A percentile compares a stretch with the other conserved stretches of the same genome.
Evolutionary conservation across 345 rosid species (phyloP).

Genomic region (Abelmoschus esculentus): DNA sequence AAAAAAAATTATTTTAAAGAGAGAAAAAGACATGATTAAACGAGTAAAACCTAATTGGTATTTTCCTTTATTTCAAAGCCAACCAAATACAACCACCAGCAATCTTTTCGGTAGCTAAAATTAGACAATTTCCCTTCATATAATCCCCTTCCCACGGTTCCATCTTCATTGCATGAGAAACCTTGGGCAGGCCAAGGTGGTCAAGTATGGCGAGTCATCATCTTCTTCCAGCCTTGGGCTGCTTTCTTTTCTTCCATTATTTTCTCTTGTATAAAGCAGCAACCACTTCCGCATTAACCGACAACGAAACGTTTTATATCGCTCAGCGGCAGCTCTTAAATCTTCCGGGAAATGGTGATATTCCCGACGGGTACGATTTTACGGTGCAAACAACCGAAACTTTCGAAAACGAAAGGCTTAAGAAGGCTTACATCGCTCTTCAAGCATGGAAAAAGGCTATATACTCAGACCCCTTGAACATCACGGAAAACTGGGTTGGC

Average conservation of each 20-base stretch:
- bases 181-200: slow-evolving; percentile 73
- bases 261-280: slow-evolving; percentile 21
- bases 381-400: slow-evolving; percentile 27
- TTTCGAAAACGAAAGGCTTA: slow-evolving; percentile 50
- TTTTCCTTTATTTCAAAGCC: too few relatives aligned
- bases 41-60: too few relatives aligned
- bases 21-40: too few relatives aligned
- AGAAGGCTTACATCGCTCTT: slow-evolving; percentile 55
- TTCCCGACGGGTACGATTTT: slow-evolving; percentile 21
- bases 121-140: not conserved
- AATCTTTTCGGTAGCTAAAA: not conserved
- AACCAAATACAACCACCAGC: too few relatives aligned
- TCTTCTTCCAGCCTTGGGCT: slow-evolving; percentile 41
- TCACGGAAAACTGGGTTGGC: slow-evolving; percentile 69
- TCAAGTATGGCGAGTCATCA: slow-evolving; percentile 21
- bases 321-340: slow-evolving; percentile 56
- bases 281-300: slow-evolving; percentile 38
- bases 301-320: slow-evolving; percentile 47
- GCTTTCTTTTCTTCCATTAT: slow-evolving; percentile 21
- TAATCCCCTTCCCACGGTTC: not conserved
- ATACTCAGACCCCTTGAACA: slow-evolving; percentile 64
- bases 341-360: not conserved
- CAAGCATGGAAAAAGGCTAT: slow-evolving; percentile 74
- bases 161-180: slow-evolving; percentile 36
- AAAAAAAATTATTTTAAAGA: too few relatives aligned